Percentiles rank a stretch among this genome's conserved stretches.
Evolutionary conservation across 306 rosid genomes (phyloP).

Genomic region (Fagus crenata): DNA sequence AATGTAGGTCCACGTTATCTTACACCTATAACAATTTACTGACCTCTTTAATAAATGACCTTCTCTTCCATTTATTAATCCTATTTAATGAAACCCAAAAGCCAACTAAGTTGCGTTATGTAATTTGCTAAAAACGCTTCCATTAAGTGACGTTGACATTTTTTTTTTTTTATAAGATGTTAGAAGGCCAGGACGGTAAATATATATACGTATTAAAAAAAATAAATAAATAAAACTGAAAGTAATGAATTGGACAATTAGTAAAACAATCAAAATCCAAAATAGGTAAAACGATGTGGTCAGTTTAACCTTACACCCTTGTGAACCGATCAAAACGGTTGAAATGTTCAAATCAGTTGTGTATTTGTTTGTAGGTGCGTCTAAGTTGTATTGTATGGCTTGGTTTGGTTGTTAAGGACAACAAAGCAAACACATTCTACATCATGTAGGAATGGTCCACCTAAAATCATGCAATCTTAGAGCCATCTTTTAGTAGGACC

Average conservation of each 20-base stretch:
- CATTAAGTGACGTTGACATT: too few relatives aligned
- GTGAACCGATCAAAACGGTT: constrained; percentile 10
- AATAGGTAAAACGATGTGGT: not conserved
- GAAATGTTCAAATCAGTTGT: constrained; percentile 16
- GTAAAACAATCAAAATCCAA: not conserved
- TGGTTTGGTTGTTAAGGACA: not conserved
- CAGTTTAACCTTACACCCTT: not conserved
- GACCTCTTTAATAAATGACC: not conserved
- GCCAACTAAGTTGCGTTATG: not conserved
- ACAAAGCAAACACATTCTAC: not conserved
- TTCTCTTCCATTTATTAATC: not conserved
- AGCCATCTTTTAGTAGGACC: not conserved
- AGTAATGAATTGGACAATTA: not conserved
- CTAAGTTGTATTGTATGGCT: too few relatives aligned
- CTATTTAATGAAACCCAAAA: not conserved
- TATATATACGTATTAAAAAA: too few relatives aligned
- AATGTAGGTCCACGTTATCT: too few relatives aligned
- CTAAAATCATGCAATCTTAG: not conserved
- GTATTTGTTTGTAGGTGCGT: not conserved
- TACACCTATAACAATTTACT: too few relatives aligned
- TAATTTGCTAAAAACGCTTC: not conserved
- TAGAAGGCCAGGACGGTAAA: not conserved
- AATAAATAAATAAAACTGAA: not conserved
- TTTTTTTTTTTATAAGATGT: not conserved
- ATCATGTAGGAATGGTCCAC: not conserved